Evolutionary conservation across 2,329 filamentous ascomycete genomes (phyloP), one percentile per base, ranked within the genome.

Genomic region (Trichoderma sp.): DNA sequence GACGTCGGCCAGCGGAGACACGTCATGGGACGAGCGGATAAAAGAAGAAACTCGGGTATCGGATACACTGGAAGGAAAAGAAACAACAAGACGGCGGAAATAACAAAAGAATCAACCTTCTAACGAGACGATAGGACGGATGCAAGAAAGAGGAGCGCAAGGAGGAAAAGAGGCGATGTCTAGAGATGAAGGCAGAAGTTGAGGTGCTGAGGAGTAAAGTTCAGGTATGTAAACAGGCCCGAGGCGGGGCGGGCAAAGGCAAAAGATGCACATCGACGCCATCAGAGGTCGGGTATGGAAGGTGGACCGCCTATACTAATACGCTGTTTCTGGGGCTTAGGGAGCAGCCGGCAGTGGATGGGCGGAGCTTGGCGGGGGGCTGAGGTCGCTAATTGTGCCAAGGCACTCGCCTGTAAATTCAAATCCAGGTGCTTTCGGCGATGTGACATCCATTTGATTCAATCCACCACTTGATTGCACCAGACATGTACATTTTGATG

Each of bases 1-100:
- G 71, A 71, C 71, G 64, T 65, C 56, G 68, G 56, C 68, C 53
- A 57, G 56, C 67, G 53, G 61, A 61, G 64, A 71, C 71, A 72
- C 63, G 70, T 72, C 71, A 73, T 73, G 71, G 69, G 66, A 67
- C 51, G 62, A 58, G 30, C 47, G 57, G 47, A 58, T 34, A 24
- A 58, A 4, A 63, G 21, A 32, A 18, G 26, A 36, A 64, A 57
- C 11, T 39, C 18, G 36, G 47, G 15, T 70, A 61, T 70, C 57
- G 24, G 36, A 70, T 62, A n/a, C 26, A 32, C 21, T 28, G 56
- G 62, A 53, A 26, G n/a, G 34, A 61, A 34, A 36, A 24, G 56
- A 36, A 36, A 62, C 34, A 57, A 62, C 30, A 30, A 15, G 18
- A n/a, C 18, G 43, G 36, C 34, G 15, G 43, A 69, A 53, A 36